phyloP scores from a whole-genome alignment of 2,329 filamentous ascomycete species.

The Cadophora luteo-olivacea region DNA sequence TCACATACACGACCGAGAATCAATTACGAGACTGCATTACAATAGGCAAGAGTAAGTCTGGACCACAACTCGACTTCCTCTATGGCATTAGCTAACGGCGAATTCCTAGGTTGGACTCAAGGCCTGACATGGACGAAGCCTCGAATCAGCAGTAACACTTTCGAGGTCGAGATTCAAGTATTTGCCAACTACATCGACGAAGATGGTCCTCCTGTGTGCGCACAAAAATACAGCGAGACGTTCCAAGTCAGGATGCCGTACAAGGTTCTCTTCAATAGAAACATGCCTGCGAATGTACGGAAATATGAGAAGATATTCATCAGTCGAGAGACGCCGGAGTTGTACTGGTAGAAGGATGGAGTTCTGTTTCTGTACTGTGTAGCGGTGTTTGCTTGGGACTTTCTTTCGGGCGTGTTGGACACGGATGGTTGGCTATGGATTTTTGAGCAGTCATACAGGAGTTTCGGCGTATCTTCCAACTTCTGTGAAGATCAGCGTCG shows the following conservation, averaged over 20 bases:
- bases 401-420: background rate
- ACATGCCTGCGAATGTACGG: background rate
- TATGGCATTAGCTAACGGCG: background rate
- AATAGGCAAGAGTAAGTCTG: background rate
- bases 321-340: background rate
- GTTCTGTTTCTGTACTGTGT: background rate
- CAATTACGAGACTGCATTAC: background rate
- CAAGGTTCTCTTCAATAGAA: background rate
- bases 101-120: background rate
- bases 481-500: too few relatives aligned
- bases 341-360: background rate
- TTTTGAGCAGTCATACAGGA: too few relatives aligned
- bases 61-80: background rate
- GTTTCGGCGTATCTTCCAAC: too few relatives aligned
- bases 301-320: slow-evolving; percentile 12
- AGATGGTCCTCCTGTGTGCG: background rate
- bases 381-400: background rate
- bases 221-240: background rate
- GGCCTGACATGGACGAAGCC: background rate
- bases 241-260: background rate
- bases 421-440: background rate
- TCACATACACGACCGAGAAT: background rate
- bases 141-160: background rate
- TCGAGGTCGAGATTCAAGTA: background rate
- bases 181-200: background rate